phyloP scores from a whole-genome alignment of 2,329 filamentous ascomycete species.

The Sclerotinia nivalis region DNA sequence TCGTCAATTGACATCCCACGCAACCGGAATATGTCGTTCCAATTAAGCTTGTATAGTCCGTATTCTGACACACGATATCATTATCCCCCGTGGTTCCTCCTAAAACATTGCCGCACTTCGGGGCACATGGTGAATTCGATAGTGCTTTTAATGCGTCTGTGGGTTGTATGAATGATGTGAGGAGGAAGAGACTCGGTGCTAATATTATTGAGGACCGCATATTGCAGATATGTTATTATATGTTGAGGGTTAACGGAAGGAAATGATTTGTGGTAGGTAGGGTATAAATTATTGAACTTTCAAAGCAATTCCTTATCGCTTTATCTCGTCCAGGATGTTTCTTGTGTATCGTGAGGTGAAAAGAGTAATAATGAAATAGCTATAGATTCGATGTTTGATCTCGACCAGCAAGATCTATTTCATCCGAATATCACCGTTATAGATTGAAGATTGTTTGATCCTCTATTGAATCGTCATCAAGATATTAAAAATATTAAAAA shows the following conservation, averaged over 20 bases:
- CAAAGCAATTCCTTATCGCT: conserved; percentile 15
- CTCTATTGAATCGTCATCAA: not conserved
- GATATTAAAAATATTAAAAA: not conserved
- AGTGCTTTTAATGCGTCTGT: conserved; percentile 33
- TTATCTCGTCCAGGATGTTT: conserved; percentile 1
- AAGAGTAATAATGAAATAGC: not conserved
- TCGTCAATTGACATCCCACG: conserved; percentile 43
- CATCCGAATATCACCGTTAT: not conserved
- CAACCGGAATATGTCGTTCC: conserved; percentile 34
- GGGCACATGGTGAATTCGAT: conserved; percentile 35
- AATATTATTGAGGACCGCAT: conserved; percentile 32
- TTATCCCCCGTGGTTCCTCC: conserved; percentile 32
- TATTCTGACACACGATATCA: conserved; percentile 37
- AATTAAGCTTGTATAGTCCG: conserved; percentile 24
- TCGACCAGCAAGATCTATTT: conserved; percentile 34
- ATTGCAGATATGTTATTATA: conserved; percentile 24
- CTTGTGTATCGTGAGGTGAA: conserved; percentile 7
- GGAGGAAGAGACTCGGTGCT: conserved; percentile 30
- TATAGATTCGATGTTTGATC: conserved; percentile 18
- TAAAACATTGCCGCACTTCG: conserved; percentile 38
- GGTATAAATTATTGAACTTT: conserved; percentile 14
- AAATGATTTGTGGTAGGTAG: conserved; percentile 3
- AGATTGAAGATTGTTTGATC: not conserved
- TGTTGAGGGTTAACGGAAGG: not conserved
- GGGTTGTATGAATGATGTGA: conserved; percentile 29